Base-by-base conservation (phyloP, 257 asterid species). In the Plantago ovata region DNA sequence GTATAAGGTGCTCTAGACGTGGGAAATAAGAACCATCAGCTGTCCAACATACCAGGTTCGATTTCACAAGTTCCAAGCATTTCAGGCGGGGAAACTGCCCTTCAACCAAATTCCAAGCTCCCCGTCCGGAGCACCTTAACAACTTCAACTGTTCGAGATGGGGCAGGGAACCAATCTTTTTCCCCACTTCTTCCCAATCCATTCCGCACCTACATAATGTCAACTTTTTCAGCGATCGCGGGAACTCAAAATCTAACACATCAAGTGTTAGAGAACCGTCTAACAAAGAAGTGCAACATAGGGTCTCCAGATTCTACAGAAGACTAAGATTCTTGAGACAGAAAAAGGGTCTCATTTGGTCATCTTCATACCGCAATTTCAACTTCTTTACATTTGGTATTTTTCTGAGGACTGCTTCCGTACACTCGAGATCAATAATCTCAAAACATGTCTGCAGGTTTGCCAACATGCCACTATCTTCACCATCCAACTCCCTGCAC, bases 11-110 rank as follows among this genome's bases (percentile, higher is more conserved):
- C 41, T 56, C 43, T 3, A 65, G 77, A 9, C 52, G 50, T 5
- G 69, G 72, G 63, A 71, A 75, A 39, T 71, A 48, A 60, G 21
- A 6, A 12, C 50, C 49, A 6, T 20, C 36, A 19, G 54, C 44
- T 14, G 20, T 38, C 71, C 68, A 70, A 22, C 20, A 7, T 32
- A 50, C 60, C 3, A 70, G 41, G 47, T 58, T 47, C 6, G 15
- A 51, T 18, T 60, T 64, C 61, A 63, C 67, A 40, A 69, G 23
- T 13, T 64, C 16, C 6, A 70, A 13, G 52, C 52, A 64, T 20
- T 70, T 64, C 41, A 70, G 59, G 8, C 57, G 21, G 3, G 12
- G 24, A 7, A 59, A 59, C 20, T 67, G 63, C 41, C 32, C 71
- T 32, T 39, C 71, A 42, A 42, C 14, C 12, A 15, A 11, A 12